Conservation (phyloP, 768 basidiomycete species). For the Amanita molliuscula region DNA sequence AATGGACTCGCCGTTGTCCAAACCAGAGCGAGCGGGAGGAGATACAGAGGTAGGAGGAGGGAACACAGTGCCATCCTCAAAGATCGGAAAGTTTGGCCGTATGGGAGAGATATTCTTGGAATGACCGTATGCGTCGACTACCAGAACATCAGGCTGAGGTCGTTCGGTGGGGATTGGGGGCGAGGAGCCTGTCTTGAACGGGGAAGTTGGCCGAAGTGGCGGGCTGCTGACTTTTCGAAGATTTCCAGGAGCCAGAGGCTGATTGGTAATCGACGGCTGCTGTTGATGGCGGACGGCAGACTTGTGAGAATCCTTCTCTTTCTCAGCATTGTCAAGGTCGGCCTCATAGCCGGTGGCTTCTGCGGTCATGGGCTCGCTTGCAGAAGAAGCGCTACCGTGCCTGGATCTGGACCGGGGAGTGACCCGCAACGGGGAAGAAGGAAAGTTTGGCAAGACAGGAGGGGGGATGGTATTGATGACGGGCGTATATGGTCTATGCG, state of each 20-base stretch:
- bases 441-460: slow-evolving; percentile 29
- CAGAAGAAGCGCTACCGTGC: slow-evolving; percentile 63
- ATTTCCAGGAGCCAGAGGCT: background rate
- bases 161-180: slow-evolving; percentile 11
- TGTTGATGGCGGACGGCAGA: slow-evolving; percentile 26
- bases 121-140: slow-evolving; percentile 14
- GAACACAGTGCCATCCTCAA: slow-evolving; percentile 26
- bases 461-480: slow-evolving; percentile 16
- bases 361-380: slow-evolving; percentile 45
- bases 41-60: slow-evolving; percentile 21
- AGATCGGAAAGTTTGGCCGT: slow-evolving; percentile 24
- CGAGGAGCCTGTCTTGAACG: slow-evolving; percentile 22
- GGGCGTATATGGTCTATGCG: slow-evolving; percentile 22
- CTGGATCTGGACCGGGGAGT: slow-evolving; percentile 47
- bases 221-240: background rate
- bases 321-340: slow-evolving; percentile 52
- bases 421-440: slow-evolving; percentile 33
- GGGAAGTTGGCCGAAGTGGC: slow-evolving; percentile 24
- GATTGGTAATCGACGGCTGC: slow-evolving; percentile 10
- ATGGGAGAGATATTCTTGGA: slow-evolving; percentile 14
- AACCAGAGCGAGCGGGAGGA: slow-evolving; percentile 33
- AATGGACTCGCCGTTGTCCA: slow-evolving; percentile 40
- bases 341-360: slow-evolving; percentile 63
- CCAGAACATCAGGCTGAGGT: slow-evolving; percentile 10
- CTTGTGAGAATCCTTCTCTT: slow-evolving; percentile 31